Evolutionary conservation across 176 grass and related monocot genomes (phyloP), one percentile per base, ranked within the genome.

Genomic region (Cymbopogon citratus): DNA sequence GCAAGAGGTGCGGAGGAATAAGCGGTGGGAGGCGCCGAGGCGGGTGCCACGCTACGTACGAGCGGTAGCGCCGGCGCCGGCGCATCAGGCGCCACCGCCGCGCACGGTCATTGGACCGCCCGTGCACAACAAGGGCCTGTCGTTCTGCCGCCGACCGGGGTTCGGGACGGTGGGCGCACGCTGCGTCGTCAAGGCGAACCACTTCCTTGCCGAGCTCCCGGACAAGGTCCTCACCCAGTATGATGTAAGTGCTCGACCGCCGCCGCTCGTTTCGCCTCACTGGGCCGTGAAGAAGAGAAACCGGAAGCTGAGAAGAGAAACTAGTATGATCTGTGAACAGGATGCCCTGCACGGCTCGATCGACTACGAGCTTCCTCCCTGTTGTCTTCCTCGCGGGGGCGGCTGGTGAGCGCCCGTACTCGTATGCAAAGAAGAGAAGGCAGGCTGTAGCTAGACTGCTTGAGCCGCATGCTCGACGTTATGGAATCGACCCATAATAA

Each of bases 181-280:
- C 59, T 97, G 94, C 87, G 85, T 97, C 45, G 89, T 97, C 33
- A 97, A 97, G 91, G 91, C 94, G 28, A 97, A 97, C 72, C 94
- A 97, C 90, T 97, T 97, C 94, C 92, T 97, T 77, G 94, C 91
- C 39, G 81, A 91, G 66, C 73, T 93, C 69, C 91, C 91, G 25
- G 91, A 97, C 81, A 97, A 93, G 76, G 94, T 93, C 84, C 94
- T 97, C 80, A 92, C 87, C 61, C 94, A 97, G 88, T 97, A 97
- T 78, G 94, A 97, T 71, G 94, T 97, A 85, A 92, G 88, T 48
- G 34, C 12, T 1, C 51, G 43, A 24, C 2, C 31, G 31, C 31
- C 11, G 16, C 40, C 79, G 5, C 66, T 45, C 63, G 57, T 60
- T 12, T 31, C 57, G 1, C 31, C 59, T 27, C 24, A n/a, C 31